A percentile compares a stretch with the other conserved stretches of the same genome.
phyloP scores from a whole-genome alignment of 2,329 filamentous ascomycete genomes.

The Colletotrichum sp. region DNA sequence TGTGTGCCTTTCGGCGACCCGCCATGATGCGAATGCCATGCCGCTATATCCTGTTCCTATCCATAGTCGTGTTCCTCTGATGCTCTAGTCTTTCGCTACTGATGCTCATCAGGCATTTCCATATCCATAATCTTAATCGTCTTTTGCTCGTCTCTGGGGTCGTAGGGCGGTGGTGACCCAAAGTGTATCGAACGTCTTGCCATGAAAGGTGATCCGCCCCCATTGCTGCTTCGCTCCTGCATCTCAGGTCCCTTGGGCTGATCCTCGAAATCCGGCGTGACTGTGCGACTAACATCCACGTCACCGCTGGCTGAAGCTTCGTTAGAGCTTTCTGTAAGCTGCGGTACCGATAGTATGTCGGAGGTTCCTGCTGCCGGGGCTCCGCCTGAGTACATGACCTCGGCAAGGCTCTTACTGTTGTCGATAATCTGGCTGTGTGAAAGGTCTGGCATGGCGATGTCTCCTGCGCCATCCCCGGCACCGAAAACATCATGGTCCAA shows the following conservation, averaged over 20 bases:
- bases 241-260: conserved; percentile 45
- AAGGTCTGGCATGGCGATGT: conserved; percentile 31
- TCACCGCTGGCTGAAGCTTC: conserved; percentile 15
- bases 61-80: background rate
- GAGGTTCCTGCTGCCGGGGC: conserved; percentile 21
- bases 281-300: conserved; percentile 20
- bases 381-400: conserved; percentile 4
- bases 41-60: background rate
- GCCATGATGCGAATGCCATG: background rate
- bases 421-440: background rate
- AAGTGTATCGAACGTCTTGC: conserved; percentile 18
- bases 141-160: conserved; percentile 23
- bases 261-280: conserved; percentile 20
- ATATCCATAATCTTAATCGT: conserved; percentile 40
- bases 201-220: conserved; percentile 28
- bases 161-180: background rate
- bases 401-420: background rate
- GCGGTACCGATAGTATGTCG: conserved; percentile 12
- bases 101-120: conserved; percentile 34
- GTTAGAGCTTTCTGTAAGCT: conserved; percentile 12
- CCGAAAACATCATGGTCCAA: conserved; percentile 26
- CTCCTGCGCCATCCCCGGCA: conserved; percentile 27
- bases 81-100: conserved; percentile 14
- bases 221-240: conserved; percentile 41
- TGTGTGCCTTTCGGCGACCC: background rate